A percentile compares a stretch with the other conserved stretches of the same genome.
Conservation (phyloP, 768 basidiomycete genomes). For the Pleurotus salmoneostramineus region DNA sequence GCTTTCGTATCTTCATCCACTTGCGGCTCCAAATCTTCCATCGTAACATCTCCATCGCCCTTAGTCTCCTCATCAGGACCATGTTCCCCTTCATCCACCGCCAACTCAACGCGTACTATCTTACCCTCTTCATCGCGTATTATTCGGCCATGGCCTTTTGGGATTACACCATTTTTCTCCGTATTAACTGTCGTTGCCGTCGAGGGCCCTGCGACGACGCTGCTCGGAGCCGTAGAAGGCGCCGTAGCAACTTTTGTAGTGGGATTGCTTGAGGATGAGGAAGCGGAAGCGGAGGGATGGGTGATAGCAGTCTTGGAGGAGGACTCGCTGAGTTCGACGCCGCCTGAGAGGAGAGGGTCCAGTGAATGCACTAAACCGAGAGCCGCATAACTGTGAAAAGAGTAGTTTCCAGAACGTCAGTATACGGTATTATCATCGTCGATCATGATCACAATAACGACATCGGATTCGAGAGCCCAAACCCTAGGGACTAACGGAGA, state of each 20-base stretch:
- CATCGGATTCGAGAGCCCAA: too few relatives aligned
- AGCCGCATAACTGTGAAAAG: slow-evolving; percentile 57
- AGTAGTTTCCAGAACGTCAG: slow-evolving; percentile 3
- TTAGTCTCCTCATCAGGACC: slow-evolving; percentile 19
- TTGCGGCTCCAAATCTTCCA: slow-evolving; percentile 37
- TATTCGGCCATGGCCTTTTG: slow-evolving; percentile 76
- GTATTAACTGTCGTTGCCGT: slow-evolving; percentile 10
- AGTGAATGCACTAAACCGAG: slow-evolving; percentile 71
- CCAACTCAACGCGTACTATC: slow-evolving; percentile 65
- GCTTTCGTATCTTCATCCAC: slow-evolving; percentile 25
- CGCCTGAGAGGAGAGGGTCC: slow-evolving; percentile 67
- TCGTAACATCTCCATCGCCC: slow-evolving; percentile 24
- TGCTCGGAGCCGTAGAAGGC: slow-evolving; percentile 2
- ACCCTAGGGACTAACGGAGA: too few relatives aligned
- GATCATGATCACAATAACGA: too few relatives aligned
- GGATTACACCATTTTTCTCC: slow-evolving; percentile 25
- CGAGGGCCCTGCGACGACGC: slow-evolving; percentile 12
- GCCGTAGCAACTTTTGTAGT: background rate
- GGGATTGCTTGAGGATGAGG: too few relatives aligned
- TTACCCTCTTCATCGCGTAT: slow-evolving; percentile 77
- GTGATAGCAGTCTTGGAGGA: slow-evolving; percentile 6
- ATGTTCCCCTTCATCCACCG: slow-evolving; percentile 36
- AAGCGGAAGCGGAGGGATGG: too few relatives aligned
- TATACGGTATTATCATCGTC: background rate
- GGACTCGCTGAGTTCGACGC: slow-evolving; percentile 44